Conservation (phyloP, 2,329 filamentous ascomycete genomes). For the Colletotrichum paranaense region DNA sequence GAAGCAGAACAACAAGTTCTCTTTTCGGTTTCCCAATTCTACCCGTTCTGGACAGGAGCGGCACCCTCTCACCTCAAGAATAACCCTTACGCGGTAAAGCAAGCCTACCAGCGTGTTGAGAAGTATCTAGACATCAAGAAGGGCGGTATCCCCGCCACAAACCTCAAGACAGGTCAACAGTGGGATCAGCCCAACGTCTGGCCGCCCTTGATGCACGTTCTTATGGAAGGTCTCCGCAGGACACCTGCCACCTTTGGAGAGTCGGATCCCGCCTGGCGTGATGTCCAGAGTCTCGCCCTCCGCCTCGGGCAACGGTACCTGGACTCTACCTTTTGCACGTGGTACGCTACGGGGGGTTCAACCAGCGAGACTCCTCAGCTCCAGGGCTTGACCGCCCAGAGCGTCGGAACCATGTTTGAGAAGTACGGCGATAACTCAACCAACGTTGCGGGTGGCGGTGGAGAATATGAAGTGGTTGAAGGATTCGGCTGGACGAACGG, state of each 20-base stretch:
- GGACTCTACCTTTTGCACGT: slow-evolving; percentile 76
- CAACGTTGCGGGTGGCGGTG: slow-evolving; percentile 71
- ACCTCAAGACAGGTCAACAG: slow-evolving; percentile 70
- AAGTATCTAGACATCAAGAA: slow-evolving; percentile 61
- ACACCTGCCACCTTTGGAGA: slow-evolving; percentile 66
- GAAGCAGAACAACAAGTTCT: slow-evolving; percentile 67
- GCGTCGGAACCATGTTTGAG: slow-evolving; percentile 74
- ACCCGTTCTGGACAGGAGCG: slow-evolving; percentile 77
- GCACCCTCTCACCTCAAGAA: slow-evolving; percentile 67
- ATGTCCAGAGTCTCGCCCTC: slow-evolving; percentile 66
- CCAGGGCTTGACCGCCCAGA: slow-evolving; percentile 53
- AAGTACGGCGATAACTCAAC: slow-evolving; percentile 73
- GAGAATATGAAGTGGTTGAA: slow-evolving; percentile 77
- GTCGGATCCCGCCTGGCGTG: slow-evolving; percentile 64
- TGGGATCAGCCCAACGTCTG: slow-evolving; percentile 80
- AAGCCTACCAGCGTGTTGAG: slow-evolving; percentile 64
- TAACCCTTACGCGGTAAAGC: slow-evolving; percentile 68
- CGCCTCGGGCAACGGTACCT: slow-evolving; percentile 73
- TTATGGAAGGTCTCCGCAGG: slow-evolving; percentile 71
- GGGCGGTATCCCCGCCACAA: slow-evolving; percentile 73
- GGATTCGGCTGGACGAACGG: slow-evolving; percentile 80
- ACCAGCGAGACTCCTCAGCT: slow-evolving; percentile 65
- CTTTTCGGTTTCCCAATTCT: slow-evolving; percentile 71
- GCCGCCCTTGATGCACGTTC: slow-evolving; percentile 74
- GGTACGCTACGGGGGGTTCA: slow-evolving; percentile 74